These are phyloP conservation scores for Chrysosporium keratinophilum DNA, from an alignment of 2,329 filamentous ascomycete genomes.

Conservation along the genomic window DNA sequence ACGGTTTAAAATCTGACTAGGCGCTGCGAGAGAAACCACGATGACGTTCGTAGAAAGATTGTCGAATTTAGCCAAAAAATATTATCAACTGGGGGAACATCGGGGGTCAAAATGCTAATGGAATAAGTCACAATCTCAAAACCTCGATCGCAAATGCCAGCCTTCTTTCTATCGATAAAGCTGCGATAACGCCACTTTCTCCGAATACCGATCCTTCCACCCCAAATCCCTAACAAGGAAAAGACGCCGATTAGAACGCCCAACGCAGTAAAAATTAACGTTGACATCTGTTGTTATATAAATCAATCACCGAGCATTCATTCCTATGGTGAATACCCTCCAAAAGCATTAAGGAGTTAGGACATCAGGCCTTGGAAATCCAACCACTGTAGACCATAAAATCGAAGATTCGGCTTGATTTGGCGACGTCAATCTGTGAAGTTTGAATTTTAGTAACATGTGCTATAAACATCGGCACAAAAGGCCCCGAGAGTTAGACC, in stretches of 20 bases:
- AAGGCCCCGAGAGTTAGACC: constrained; percentile 11
- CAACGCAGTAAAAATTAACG: not conserved
- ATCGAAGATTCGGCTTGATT: constrained; percentile 79
- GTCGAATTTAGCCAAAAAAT: not conserved
- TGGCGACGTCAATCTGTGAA: constrained; percentile 63
- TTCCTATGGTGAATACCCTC: not conserved
- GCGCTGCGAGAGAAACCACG: not conserved
- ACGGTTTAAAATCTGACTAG: too few relatives aligned
- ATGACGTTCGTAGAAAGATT: not conserved
- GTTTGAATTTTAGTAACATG: not conserved
- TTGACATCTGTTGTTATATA: not conserved
- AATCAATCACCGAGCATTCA: not conserved
- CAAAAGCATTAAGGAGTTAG: not conserved
- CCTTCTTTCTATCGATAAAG: not conserved
- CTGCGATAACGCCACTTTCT: not conserved
- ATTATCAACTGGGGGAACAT: not conserved
- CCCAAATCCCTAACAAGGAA: not conserved
- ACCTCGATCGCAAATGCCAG: not conserved
- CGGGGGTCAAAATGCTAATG: not conserved
- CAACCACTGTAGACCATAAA: constrained; percentile 90
- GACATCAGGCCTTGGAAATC: constrained; percentile 64
- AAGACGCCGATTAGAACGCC: not conserved
- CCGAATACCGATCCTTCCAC: not conserved
- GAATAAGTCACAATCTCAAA: not conserved
- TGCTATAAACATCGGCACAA: not conserved